Conservation (phyloP, 2,329 filamentous ascomycete genomes). For the Beauveria sp. region DNA sequence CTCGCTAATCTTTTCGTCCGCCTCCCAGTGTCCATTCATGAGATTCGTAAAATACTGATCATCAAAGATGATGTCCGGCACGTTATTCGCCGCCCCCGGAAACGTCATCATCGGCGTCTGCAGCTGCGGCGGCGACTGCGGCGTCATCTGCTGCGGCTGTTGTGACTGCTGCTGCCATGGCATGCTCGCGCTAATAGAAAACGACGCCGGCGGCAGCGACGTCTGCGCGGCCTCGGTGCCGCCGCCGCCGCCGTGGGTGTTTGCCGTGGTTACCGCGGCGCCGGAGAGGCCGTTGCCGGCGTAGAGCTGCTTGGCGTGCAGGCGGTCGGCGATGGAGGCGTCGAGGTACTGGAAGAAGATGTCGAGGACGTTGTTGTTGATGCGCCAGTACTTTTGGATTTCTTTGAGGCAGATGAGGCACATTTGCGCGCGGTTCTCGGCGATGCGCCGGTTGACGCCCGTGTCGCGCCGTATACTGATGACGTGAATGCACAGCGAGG, state of each 20-base stretch:
- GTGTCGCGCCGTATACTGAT: constrained; percentile 26
- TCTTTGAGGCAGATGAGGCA: constrained; percentile 30
- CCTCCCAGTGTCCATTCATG: constrained; percentile 27
- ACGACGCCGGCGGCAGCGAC: neutral
- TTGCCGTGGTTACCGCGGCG: neutral
- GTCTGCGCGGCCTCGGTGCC: constrained; percentile 5
- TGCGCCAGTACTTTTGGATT: constrained; percentile 32
- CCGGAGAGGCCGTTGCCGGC: constrained; percentile 1
- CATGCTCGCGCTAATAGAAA: neutral
- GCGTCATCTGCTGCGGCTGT: neutral
- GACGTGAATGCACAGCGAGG: constrained; percentile 30
- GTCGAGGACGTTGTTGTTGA: constrained; percentile 32
- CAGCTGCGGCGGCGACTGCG: neutral
- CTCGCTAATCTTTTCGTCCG: constrained; percentile 27
- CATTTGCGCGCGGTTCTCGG: constrained; percentile 29
- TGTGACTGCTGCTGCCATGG: neutral
- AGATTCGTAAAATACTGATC: constrained; percentile 28
- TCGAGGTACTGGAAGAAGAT: constrained; percentile 31
- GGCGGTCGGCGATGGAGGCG: constrained; percentile 27
- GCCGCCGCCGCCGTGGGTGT: neutral
- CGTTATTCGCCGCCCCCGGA: neutral
- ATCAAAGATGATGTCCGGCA: constrained; percentile 22
- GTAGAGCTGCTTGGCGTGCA: constrained; percentile 18
- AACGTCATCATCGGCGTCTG: neutral
- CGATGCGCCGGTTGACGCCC: constrained; percentile 26